Base-by-base conservation (phyloP, 768 basidiomycete species). In the Suillus cothurnatus region DNA sequence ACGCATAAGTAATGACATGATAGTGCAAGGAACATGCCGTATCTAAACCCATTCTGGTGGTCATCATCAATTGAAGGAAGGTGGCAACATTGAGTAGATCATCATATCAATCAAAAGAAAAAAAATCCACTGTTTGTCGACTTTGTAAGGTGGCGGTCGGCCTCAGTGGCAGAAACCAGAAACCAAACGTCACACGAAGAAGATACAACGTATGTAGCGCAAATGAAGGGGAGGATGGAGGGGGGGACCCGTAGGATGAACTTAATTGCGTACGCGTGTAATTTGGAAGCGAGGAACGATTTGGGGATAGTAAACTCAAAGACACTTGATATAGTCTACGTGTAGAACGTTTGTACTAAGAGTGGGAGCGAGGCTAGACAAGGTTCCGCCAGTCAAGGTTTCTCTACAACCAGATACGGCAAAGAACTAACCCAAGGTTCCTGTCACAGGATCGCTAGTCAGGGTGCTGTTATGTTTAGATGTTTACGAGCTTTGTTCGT, bases 301-400 rank as follows among this genome's bases (percentile, higher is more conserved):
- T n/a, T n/a, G n/a, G n/a, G n/a, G n/a, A n/a, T n/a, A n/a, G n/a
- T 38, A 58, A 58, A 38, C 56, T 58, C 56, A 58, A 58, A 59
- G 21, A 39, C 9, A 28, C 15, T 32, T 21, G 3, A 3, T 26
- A 39, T 26, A 39, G 38, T 38, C 36, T 39, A 39, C 57, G 38
- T 57, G 34, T 32, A 4, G 21, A 34, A n/a, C 47, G 23, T 50
- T 50, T 6, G n/a, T n/a, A n/a, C 23, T 23, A 8, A 12, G 21
- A 55, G 19, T 41, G 7, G 41, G 41, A 41, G 39, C 4, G 38
- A n/a, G n/a, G n/a, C n/a, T n/a, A 41, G 56, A 58, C 57, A 39
- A 59, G 58, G 58, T 59, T 59, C 39, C 26, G 58, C 58, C 28
- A 41, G 23, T 12, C 38, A 41, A 41, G 57, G 57, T 58, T 58